Base-by-base conservation (phyloP, 139 green algal genomes). In the Ettlia oleoabundans region DNA sequence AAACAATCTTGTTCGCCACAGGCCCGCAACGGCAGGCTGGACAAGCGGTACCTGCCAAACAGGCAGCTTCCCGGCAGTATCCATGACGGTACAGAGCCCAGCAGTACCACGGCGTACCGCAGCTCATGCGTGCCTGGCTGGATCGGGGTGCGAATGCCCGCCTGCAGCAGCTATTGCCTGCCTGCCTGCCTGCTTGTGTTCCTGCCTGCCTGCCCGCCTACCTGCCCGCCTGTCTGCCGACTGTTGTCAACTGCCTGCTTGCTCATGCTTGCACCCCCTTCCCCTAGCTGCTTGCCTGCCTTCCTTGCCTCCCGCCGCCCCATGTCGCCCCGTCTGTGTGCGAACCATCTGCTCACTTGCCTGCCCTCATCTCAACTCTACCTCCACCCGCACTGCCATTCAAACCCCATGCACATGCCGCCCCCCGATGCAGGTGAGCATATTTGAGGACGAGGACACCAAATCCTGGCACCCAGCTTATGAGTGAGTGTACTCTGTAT, bases 121-220 rank as follows among this genome's bases (percentile, higher is more conserved):
- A 68, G 52, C 72, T 1, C 26, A 22, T 51, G 3, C 8, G 73
- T 80, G 73, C 73, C 73, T 0, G 73, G 73, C 73, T 80, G 73
- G 73, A 64, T 80, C 0, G 73, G 73, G 24, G 73, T 80, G 53
- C 33, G 71, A 0, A n/a, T n/a, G n/a, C n/a, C n/a, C n/a, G n/a
- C n/a, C n/a, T n/a, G n/a, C n/a, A n/a, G n/a, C 47, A 58, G 13
- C 47, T 58, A 58, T 58, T 58, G 47, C 47, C 47, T 58, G 47
- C 10, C 47, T 58, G 47, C 47, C 47, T 58, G 47, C 47, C 47
- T 58, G 47, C 47, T 58, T 58, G 47, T 10, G 13, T 24, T 58
- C 47, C 47, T 58, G 47, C 10, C 47, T 58, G 15, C 47, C 10
- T 24, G 47, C 15, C 13, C 10, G 47, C 47, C 47, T 58, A 15